Evolutionary conservation across 495 filamentous ascomycete species (phyloP).

Genomic region (Glutinoglossum americanum): DNA sequence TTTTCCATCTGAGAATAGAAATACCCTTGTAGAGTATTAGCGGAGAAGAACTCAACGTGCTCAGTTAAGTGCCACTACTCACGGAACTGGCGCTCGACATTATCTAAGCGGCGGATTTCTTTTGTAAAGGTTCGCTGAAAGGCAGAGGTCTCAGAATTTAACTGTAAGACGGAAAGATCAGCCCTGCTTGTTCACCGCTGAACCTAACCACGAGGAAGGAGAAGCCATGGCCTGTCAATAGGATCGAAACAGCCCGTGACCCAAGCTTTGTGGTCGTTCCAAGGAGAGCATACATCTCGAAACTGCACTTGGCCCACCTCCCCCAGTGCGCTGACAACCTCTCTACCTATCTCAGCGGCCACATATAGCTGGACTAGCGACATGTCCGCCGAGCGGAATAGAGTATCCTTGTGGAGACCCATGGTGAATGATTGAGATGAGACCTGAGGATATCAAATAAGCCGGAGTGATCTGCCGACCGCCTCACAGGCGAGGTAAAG

Average conservation of each 20-base stretch:
- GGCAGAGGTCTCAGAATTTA: slow-evolving; percentile 77
- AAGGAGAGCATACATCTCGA: slow-evolving; percentile 53
- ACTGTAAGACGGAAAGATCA: slow-evolving; percentile 24
- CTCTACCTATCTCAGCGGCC: slow-evolving; percentile 91
- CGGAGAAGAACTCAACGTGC: not conserved
- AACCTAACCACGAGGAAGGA: too few species aligned
- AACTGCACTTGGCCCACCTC: slow-evolving; percentile 93
- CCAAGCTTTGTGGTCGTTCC: not conserved
- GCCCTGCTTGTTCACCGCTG: not conserved
- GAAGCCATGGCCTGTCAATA: too few species aligned
- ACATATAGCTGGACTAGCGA: slow-evolving; percentile 98
- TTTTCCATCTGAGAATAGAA: slow-evolving; percentile 93
- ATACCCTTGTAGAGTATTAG: slow-evolving; percentile 35
- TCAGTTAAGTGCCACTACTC: slow-evolving; percentile 19
- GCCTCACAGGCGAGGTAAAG: not conserved
- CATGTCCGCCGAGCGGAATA: slow-evolving; percentile 99
- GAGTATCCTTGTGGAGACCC: slow-evolving; percentile 50
- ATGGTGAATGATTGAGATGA: slow-evolving; percentile 14
- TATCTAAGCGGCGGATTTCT: slow-evolving; percentile 89
- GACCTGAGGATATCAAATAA: not conserved
- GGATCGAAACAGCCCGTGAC: too few species aligned
- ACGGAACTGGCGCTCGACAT: slow-evolving; percentile 94
- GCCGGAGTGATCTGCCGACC: not conserved
- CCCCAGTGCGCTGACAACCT: slow-evolving; percentile 89
- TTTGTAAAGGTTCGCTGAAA: slow-evolving; percentile 96